These are phyloP conservation scores for Agaricus subrufescens DNA, from an alignment of 768 basidiomycete genomes.

Conservation along the genomic window DNA sequence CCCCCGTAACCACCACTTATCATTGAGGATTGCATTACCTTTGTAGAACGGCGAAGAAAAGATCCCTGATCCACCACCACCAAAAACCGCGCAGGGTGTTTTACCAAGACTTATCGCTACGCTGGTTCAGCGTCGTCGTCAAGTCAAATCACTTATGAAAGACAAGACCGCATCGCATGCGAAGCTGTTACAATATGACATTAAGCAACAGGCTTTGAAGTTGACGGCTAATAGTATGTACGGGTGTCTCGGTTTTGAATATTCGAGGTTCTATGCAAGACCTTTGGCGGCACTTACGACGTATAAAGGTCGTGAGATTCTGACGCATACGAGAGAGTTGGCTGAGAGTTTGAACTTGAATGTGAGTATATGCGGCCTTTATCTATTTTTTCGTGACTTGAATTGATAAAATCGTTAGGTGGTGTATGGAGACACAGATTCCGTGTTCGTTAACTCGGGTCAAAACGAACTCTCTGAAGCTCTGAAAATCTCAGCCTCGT, in stretches of 20 bases:
- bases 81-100: conserved; percentile 74
- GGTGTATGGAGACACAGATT: conserved; percentile 98
- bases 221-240: conserved; percentile 99
- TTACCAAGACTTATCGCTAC: conserved; percentile 98
- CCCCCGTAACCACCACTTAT: too few species aligned
- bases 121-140: conserved; percentile 82
- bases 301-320: conserved; percentile 94
- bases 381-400: background rate
- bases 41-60: conserved; percentile 62
- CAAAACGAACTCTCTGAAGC: conserved; percentile 86
- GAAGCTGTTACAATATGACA: conserved; percentile 90
- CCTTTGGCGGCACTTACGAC: conserved; percentile 97
- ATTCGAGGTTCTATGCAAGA: conserved; percentile 93
- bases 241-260: conserved; percentile 96
- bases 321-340: conserved; percentile 88
- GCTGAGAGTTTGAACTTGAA: conserved; percentile 89
- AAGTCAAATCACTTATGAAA: conserved; percentile 95
- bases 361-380: conserved; percentile 40
- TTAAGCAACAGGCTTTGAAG: conserved; percentile 95
- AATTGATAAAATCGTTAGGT: conserved; percentile 50
- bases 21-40: background rate
- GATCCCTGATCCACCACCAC: conserved; percentile 82
- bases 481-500: conserved; percentile 82
- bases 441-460: conserved; percentile 97
- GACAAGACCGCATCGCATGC: conserved; percentile 67